phyloP scores from a whole-genome alignment of 805 yeast genomes.

The Starmerella potacharoeniae region DNA sequence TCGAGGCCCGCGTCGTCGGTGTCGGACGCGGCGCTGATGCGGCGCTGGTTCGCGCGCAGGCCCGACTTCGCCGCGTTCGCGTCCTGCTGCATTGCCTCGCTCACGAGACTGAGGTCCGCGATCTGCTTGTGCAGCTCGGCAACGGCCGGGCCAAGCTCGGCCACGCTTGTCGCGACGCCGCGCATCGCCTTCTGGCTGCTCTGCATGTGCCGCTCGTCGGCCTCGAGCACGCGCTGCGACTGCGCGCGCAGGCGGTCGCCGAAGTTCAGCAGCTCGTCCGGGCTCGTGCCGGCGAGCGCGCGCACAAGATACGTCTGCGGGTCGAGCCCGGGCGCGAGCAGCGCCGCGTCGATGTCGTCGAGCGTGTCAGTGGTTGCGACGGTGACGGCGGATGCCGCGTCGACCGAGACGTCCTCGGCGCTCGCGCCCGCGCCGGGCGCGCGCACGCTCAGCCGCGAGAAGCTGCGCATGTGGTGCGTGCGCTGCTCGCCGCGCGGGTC shows the following conservation, averaged over 20 bases:
- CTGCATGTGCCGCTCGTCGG: slow-evolving; percentile 24
- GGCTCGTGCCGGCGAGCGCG: slow-evolving; percentile 16
- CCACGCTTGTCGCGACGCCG: slow-evolving; percentile 39
- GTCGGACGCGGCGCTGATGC: slow-evolving; percentile 1
- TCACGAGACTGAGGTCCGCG: slow-evolving; percentile 46
- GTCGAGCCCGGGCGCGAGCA: slow-evolving; percentile 49
- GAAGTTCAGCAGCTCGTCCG: slow-evolving; percentile 15
- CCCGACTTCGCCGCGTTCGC: slow-evolving; percentile 36
- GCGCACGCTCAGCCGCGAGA: slow-evolving; percentile 16
- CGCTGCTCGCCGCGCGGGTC: neutral
- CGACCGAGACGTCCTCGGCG: neutral
- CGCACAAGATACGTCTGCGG: slow-evolving; percentile 12
- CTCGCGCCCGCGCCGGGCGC: slow-evolving; percentile 3
- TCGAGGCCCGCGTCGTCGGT: slow-evolving; percentile 5
- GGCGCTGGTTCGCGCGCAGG: slow-evolving; percentile 1
- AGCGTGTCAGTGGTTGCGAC: slow-evolving; percentile 25
- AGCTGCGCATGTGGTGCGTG: slow-evolving; percentile 14
- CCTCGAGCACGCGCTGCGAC: slow-evolving; percentile 14
- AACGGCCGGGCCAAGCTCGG: slow-evolving; percentile 53
- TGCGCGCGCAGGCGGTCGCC: slow-evolving; percentile 18
- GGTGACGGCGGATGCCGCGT: slow-evolving; percentile 24
- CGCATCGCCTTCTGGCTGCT: slow-evolving; percentile 27
- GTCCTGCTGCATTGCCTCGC: slow-evolving; percentile 47
- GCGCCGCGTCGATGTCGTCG: slow-evolving; percentile 31
- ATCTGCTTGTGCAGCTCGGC: slow-evolving; percentile 50